Percentiles rank a stretch among this genome's conserved stretches.
These are phyloP conservation scores for Pleurotus platypus DNA, from an alignment of 768 basidiomycete genomes.

Conservation along the genomic window DNA sequence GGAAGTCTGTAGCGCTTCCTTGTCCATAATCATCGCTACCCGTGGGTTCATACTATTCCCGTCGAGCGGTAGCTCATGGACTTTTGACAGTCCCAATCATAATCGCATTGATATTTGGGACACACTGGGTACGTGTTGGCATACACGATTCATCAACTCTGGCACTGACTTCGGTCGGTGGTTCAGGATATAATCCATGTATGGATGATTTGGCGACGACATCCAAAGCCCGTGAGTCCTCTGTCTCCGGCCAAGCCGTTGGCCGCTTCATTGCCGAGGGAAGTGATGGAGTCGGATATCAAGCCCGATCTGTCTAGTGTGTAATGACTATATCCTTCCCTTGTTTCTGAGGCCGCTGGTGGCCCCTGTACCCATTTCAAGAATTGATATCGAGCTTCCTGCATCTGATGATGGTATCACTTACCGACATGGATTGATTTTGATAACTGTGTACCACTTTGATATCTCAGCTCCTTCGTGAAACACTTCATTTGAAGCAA, in stretches of 20 bases:
- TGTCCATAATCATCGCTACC: not conserved
- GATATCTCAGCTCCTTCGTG: too few species aligned
- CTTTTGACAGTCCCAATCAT: conserved; percentile 15
- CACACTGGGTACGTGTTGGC: conserved; percentile 14
- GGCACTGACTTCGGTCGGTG: not conserved
- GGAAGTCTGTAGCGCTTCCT: not conserved
- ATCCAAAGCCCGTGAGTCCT: too few species aligned
- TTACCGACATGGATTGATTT: too few species aligned
- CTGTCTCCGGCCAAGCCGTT: too few species aligned
- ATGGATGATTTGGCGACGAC: conserved; percentile 10
- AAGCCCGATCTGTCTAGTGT: not conserved
- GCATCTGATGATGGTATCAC: too few species aligned
- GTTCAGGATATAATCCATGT: conserved; percentile 11
- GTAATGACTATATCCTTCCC: too few species aligned
- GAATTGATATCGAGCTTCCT: too few species aligned
- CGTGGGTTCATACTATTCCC: not conserved
- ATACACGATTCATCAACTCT: not conserved
- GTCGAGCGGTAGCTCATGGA: not conserved
- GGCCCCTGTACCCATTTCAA: too few species aligned
- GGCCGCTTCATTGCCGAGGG: too few species aligned
- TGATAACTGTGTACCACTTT: too few species aligned
- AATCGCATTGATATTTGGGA: conserved; percentile 16
- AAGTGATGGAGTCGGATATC: not conserved
- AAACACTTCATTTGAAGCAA: too few species aligned
- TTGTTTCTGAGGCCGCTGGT: too few species aligned